Base-by-base conservation (phyloP, 1,284 basidiomycete genomes). In the Ganoderma leucocontextum region DNA sequence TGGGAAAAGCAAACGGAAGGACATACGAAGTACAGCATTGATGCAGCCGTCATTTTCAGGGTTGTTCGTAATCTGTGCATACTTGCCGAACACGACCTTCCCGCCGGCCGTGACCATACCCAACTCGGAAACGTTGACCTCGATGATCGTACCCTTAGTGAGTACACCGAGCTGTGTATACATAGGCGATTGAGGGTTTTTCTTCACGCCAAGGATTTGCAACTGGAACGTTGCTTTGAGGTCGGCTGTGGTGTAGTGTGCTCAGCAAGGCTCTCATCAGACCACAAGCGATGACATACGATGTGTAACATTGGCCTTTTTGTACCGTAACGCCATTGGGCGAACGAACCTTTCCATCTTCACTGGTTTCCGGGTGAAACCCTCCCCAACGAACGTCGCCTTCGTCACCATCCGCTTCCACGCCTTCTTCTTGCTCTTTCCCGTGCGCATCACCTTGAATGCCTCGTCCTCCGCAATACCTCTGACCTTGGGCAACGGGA, bases 331-430 rank as follows among this genome's bases (percentile, higher is more conserved):
- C 47, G 96, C 98, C 94, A 98, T 98, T 10, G 98, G 98, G 69
- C 98, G 88, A 68, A 99, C 92, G 81, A 99, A 99, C 60, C 98
- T 88, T 84, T 99, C 98, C 90, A 99, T 94, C 85, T 99, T 99
- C 68, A 98, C 97, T 0, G 98, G 98, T 81, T 99, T 99, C 72
- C 98, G 87, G 17, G 98, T 99, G 81, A 99, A 99, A 47, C 95
- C 93, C 81, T 98, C 97, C 12, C 97, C 97, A 55, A 99, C 97
- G 79, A 99, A 99, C 2, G 97, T 99, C 58, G 97, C 97, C 83
- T 99, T 99, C 73, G 97, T 98, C 73, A 99, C 95, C 97, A 99
- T 99, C 74, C 98, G 90, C 85, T 99, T 99, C 98, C 98, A 99
- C 35, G 93, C 89, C 83, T 99, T 99, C 79, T 89, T 91, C 85